Conservation (phyloP, 2,329 filamentous ascomycete genomes). For the Penicillium hordei region DNA sequence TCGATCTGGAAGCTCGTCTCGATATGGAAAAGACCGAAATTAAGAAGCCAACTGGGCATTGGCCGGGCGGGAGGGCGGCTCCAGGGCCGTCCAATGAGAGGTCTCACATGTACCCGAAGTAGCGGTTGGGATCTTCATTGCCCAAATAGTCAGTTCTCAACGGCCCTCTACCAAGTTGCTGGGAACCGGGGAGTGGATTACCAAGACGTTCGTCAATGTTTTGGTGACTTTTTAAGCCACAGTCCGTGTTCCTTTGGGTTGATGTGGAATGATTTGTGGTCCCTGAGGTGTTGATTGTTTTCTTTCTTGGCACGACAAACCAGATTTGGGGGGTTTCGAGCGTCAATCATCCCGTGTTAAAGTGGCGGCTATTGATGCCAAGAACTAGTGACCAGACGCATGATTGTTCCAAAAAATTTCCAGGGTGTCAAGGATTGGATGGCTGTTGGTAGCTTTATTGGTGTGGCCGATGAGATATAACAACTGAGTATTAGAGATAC, state of each 20-base stretch:
- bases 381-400: too few relatives aligned
- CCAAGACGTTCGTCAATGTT: neutral
- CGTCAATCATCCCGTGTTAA: neutral
- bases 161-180: conserved; percentile 20
- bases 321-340: neutral
- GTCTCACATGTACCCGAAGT: neutral
- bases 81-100: conserved; percentile 5
- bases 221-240: neutral
- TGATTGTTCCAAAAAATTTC: neutral
- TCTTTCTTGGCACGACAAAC: neutral
- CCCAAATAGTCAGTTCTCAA: neutral
- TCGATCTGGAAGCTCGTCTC: neutral
- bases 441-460: neutral
- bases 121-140: neutral
- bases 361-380: neutral
- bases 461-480: neutral
- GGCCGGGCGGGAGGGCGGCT: too few relatives aligned
- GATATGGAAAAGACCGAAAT: neutral
- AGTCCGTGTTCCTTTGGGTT: neutral
- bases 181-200: conserved; percentile 8
- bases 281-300: neutral
- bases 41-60: neutral
- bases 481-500: neutral
- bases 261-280: neutral
- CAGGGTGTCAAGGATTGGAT: neutral